Base-by-base conservation (phyloP, 2,329 filamentous ascomycete species). In the Diaporthe batatas region DNA sequence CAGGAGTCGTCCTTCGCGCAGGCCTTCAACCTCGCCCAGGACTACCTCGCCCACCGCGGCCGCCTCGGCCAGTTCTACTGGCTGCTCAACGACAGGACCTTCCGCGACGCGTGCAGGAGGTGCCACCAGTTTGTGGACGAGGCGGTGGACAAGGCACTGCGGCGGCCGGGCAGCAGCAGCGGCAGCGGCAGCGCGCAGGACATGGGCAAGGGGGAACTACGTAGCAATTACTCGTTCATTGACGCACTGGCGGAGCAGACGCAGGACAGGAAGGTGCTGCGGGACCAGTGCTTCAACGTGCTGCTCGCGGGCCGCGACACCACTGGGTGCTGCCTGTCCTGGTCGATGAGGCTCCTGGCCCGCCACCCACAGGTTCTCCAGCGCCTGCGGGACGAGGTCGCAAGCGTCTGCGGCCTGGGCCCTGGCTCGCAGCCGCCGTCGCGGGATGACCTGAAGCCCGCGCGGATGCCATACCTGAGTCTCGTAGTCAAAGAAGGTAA, bases 341-440 rank as follows among this genome's bases (percentile, higher is more conserved):
- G 77, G 77, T 77, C 75, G 1, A 75, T 79, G 39, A 73, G 76
- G 7, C 74, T 79, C 29, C 74, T 80, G 14, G 76, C 76, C 10
- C 74, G 76, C 5, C 74, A 77, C 32, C 77, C 78, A 0, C 65
- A 70, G 18, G 71, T 73, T 0, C 54, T 80, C 34, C 57, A 68
- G 14, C 74, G 75, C 8, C 72, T 79, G 6, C 68, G 74, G 25
- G 71, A 76, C 16, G 76, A 80, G 54, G 69, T 70, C 6, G 23
- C 25, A 18, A 72, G 74, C 3, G 73, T 78, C 54, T 74, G 75
- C 1, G 72, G 76, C 55, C 18, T 51, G 34, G 69, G 69, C 1
- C 53, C 65, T 16, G 70, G 69, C 14, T 42, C 68, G n/a, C 54
- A 59, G 54, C 68, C 68, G 6, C 75, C 77, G 2, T 75, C 75